phyloP scores from a whole-genome alignment of 2,329 filamentous ascomycete species.

The Fusarium sp. region DNA sequence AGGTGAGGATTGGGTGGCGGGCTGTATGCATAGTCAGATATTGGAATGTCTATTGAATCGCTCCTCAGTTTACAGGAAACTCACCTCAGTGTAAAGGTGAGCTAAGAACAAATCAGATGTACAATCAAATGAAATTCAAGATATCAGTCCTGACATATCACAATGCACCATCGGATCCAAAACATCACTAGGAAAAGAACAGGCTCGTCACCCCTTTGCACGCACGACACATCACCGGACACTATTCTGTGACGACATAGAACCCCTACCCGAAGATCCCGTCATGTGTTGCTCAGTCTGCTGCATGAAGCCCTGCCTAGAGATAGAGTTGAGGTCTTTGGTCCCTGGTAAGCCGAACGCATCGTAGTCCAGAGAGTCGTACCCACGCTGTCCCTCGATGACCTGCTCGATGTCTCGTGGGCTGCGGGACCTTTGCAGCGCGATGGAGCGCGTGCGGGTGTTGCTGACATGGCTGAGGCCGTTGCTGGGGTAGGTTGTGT shows the following conservation, averaged over 20 bases:
- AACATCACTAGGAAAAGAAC: conserved; percentile 1
- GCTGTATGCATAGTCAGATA: conserved; percentile 18
- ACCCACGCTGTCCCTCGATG: conserved; percentile 26
- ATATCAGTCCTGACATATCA: conserved; percentile 17
- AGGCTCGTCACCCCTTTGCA: background rate
- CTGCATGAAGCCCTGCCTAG: conserved; percentile 13
- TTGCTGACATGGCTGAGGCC: conserved; percentile 25
- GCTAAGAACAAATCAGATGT: background rate
- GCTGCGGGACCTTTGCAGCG: conserved; percentile 4
- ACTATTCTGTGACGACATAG: conserved; percentile 26
- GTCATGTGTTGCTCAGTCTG: conserved; percentile 27
- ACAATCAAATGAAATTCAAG: conserved; percentile 16
- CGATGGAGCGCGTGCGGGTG: conserved; percentile 10
- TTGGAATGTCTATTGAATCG: background rate
- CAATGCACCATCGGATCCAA: background rate
- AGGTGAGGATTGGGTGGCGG: background rate
- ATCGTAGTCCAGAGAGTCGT: conserved; percentile 27
- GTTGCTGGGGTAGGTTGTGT: conserved; percentile 27
- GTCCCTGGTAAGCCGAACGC: conserved; percentile 37
- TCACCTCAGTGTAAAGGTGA: conserved; percentile 6
- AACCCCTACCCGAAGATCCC: conserved; percentile 23
- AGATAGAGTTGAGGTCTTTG: conserved; percentile 29
- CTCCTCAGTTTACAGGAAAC: conserved; percentile 10
- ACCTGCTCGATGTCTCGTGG: conserved; percentile 12
- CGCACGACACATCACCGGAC: conserved; percentile 16